phyloP scores from a whole-genome alignment of 2,329 filamentous ascomycete genomes.

The Colletotrichum karsti region DNA sequence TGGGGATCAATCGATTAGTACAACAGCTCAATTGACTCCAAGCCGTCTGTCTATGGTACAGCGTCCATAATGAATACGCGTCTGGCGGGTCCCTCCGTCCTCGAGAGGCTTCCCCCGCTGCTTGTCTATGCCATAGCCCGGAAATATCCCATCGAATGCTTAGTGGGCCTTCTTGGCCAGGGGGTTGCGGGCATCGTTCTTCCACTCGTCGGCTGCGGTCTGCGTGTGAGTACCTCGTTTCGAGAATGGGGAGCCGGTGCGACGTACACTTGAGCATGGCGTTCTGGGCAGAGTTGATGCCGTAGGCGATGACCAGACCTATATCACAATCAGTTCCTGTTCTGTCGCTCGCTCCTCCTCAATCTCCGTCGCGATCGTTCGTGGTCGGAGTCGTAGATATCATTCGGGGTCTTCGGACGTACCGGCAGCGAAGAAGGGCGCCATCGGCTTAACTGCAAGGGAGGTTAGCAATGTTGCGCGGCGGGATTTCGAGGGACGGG shows the following conservation, averaged over 20 bases:
- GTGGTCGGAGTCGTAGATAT: neutral
- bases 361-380: neutral
- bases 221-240: conserved; percentile 34
- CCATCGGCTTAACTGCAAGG: conserved; percentile 82
- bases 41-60: conserved; percentile 33
- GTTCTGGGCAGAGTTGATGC: conserved; percentile 85
- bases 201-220: conserved; percentile 84
- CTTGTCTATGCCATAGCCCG: conserved; percentile 19
- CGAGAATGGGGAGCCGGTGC: conserved; percentile 4
- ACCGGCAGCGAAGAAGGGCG: conserved; percentile 95
- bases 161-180: conserved; percentile 62
- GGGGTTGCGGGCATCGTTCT: conserved; percentile 95
- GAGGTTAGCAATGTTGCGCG: conserved; percentile 27
- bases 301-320: conserved; percentile 91
- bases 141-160: conserved; percentile 30
- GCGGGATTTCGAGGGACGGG: neutral
- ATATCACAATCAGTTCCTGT: conserved; percentile 19
- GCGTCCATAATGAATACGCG: conserved; percentile 13
- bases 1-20: conserved; percentile 6
- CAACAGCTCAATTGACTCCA: conserved; percentile 22
- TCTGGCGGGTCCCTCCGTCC: neutral
- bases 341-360: neutral
- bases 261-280: conserved; percentile 78
- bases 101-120: neutral
- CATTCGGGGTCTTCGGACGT: conserved; percentile 53